These are phyloP conservation scores for Saccharomycopsis capsularis DNA, from an alignment of 805 yeast species.

Conservation along the genomic window DNA sequence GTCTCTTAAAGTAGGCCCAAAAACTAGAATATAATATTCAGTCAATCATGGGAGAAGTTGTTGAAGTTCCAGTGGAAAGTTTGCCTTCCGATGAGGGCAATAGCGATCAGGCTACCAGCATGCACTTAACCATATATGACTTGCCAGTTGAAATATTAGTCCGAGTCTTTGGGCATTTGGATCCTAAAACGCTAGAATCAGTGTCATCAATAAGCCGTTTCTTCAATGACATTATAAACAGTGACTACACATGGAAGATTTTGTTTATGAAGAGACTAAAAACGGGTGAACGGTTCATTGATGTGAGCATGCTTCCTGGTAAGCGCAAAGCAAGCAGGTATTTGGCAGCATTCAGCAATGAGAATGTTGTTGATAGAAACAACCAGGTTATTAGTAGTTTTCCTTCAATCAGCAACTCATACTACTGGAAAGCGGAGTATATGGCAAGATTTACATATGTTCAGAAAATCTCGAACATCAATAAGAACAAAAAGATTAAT, in stretches of 20 bases:
- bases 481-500: conserved; percentile 7
- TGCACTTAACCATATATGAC: conserved; percentile 6
- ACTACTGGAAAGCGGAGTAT: conserved; percentile 17
- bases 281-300: background rate
- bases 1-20: too few relatives aligned
- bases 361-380: conserved; percentile 3
- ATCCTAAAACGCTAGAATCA: conserved; percentile 9
- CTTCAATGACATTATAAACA: conserved; percentile 16
- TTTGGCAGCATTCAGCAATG: background rate
- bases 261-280: conserved; percentile 9
- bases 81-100: too few relatives aligned
- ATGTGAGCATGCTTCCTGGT: conserved; percentile 10
- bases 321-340: conserved; percentile 7
- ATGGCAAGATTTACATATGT: conserved; percentile 9
- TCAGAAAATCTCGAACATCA: conserved; percentile 9
- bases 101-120: too few relatives aligned
- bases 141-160: conserved; percentile 19
- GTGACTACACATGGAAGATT: conserved; percentile 16
- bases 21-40: too few relatives aligned
- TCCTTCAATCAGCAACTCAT: conserved; percentile 14
- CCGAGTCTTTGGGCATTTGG: conserved; percentile 18
- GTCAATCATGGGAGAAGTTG: too few relatives aligned
- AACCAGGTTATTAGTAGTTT: conserved; percentile 6
- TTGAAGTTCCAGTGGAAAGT: too few relatives aligned
- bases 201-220: conserved; percentile 9